Conservation (phyloP, 2,329 filamentous ascomycete species). For the Onygenales sp. region DNA sequence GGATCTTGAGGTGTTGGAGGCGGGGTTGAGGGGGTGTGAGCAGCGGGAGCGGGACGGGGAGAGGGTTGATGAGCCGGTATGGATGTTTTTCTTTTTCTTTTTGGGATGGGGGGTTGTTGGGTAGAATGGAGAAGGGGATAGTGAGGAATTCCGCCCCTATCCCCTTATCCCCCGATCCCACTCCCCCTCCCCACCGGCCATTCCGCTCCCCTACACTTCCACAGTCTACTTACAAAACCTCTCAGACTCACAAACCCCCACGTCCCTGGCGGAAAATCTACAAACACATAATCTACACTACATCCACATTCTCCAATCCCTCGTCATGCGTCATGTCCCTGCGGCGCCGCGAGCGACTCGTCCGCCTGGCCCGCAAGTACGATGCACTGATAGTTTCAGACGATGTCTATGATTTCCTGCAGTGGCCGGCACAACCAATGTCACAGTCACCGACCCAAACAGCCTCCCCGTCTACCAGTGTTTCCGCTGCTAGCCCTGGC, state of each 20-base stretch:
- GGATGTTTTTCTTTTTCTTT: too few species aligned
- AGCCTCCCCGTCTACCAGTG: too few species aligned
- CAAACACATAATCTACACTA: constrained; percentile 77
- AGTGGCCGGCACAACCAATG: constrained; percentile 53
- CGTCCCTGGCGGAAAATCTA: constrained; percentile 65
- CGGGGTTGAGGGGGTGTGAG: constrained; percentile 42
- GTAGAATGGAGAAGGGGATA: too few species aligned
- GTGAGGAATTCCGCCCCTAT: too few species aligned
- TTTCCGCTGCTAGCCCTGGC: too few species aligned
- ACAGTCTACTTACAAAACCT: too few species aligned
- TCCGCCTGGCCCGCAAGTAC: constrained; percentile 65
- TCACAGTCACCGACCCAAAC: not conserved
- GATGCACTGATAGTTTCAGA: constrained; percentile 79
- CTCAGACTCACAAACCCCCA: constrained; percentile 41
- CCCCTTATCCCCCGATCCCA: too few species aligned
- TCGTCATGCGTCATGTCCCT: constrained; percentile 74
- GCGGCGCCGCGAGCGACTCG: constrained; percentile 54
- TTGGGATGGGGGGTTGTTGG: too few species aligned
- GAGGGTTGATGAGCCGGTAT: not conserved
- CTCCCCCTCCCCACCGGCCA: too few species aligned
- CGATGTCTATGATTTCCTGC: constrained; percentile 89
- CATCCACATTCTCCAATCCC: constrained; percentile 84
- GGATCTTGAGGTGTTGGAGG: constrained; percentile 53
- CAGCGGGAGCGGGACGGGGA: constrained; percentile 14
- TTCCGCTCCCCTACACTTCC: too few species aligned